These are phyloP conservation scores for Blastomyces parvus DNA, from an alignment of 2,329 filamentous ascomycete genomes.

Conservation along the genomic window DNA sequence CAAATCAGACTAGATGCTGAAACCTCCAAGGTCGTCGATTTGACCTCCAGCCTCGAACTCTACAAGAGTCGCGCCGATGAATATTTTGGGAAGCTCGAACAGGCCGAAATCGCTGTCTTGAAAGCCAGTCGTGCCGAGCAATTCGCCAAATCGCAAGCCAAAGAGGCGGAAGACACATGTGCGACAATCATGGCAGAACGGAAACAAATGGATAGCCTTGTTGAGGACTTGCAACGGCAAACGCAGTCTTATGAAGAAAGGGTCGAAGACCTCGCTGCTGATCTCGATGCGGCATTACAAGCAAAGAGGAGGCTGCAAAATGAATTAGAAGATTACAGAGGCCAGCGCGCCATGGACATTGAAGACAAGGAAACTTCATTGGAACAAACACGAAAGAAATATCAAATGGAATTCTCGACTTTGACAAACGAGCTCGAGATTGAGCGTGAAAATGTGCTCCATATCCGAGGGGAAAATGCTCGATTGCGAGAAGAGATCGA, in stretches of 20 bases:
- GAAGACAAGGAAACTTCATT: constrained; percentile 94
- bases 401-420: constrained; percentile 82
- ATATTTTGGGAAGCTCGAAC: constrained; percentile 94
- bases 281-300: constrained; percentile 75
- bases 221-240: constrained; percentile 84
- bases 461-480: constrained; percentile 73
- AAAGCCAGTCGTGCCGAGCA: constrained; percentile 88
- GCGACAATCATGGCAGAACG: constrained; percentile 85
- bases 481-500: constrained; percentile 92
- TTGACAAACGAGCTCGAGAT: constrained; percentile 87
- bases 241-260: constrained; percentile 84
- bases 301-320: constrained; percentile 92
- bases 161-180: constrained; percentile 83
- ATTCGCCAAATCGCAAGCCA: constrained; percentile 81
- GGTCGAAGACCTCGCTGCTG: constrained; percentile 82
- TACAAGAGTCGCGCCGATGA: constrained; percentile 92
- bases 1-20: constrained; percentile 90
- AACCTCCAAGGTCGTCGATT: constrained; percentile 71
- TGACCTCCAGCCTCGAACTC: constrained; percentile 70
- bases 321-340: constrained; percentile 94
- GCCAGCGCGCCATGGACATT: constrained; percentile 86
- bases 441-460: constrained; percentile 79
- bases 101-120: constrained; percentile 89
- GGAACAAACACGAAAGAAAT: constrained; percentile 96
- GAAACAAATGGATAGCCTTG: constrained; percentile 74